Base-by-base conservation (phyloP, 257 asterid species). In the Agastache rugosa region DNA sequence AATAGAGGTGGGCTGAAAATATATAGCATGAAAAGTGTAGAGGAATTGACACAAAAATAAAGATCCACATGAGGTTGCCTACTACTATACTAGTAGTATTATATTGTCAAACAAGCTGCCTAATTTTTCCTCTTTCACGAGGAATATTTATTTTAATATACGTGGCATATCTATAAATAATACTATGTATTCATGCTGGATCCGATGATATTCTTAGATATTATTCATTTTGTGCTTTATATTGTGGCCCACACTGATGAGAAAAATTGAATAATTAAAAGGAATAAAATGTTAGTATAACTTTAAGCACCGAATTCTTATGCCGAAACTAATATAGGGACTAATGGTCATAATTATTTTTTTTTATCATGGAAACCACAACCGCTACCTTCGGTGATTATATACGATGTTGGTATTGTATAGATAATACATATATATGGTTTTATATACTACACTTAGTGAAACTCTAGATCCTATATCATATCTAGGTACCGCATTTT, bases 1-100 rank as follows among this genome's bases (percentile, higher is more conserved):
- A 69, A 67, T 20, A 29, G 34, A 29, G 34, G 1, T 29, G 44
- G 80, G 71, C 23, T 69, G 15, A 47, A 74, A 69, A 37, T 68
- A 37, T 68, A 69, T 59, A 76, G 51, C 48, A 69, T 35, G 50
- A 60, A 69, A 76, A 69, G 58, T 11, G 60, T 25, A n/a, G 29
- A n/a, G 44, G 19, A 70, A 9, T 69, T 11, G 72, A 63, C 48
- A 7, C 60, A 25, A 27, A 27, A 50, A 60, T 54, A 27, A 50
- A 62, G 39, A 55, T 35, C 51, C 62, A 67, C 44, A 9, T 11
- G 34, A 56, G 11, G 34, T 56, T 75, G 73, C 59, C 51, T 66
- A 41, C 35, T 51, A 63, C 50, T 4, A 45, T 51, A 50, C 39
- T 4, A n/a, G n/a, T n/a, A n/a, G n/a, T n/a, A 45, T 72, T 66